phyloP scores from a whole-genome alignment of 371 early-diverging fungal genomes.

The Saksenaea vasiformis region DNA sequence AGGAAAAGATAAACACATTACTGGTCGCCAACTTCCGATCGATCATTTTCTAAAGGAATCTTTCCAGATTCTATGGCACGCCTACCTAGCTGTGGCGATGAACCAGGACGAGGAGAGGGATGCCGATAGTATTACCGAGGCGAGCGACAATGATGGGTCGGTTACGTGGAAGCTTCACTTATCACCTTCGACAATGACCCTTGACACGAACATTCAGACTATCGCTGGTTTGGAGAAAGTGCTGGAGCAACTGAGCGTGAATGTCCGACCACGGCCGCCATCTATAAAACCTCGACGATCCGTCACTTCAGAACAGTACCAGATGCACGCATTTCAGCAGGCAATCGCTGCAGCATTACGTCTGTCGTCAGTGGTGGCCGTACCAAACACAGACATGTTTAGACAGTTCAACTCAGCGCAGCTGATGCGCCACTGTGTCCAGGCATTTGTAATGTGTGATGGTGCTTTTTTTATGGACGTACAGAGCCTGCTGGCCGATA shows the following conservation, averaged over 20 bases:
- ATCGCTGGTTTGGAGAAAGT: constrained; percentile 48
- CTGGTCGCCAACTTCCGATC: constrained; percentile 7
- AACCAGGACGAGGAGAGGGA: constrained; percentile 10
- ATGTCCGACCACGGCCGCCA: constrained; percentile 39
- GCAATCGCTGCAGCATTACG: constrained; percentile 24
- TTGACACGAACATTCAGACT: constrained; percentile 50
- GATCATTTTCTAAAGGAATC: constrained; percentile 24
- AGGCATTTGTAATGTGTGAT: constrained; percentile 42
- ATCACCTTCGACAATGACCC: constrained; percentile 43
- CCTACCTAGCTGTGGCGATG: constrained; percentile 9
- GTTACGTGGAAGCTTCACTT: constrained; percentile 49
- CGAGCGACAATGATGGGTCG: constrained; percentile 17
- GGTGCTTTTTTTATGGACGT: constrained; percentile 39
- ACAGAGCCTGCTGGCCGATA: constrained; percentile 31
- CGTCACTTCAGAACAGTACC: constrained; percentile 16
- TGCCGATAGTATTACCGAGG: constrained; percentile 13
- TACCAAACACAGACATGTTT: constrained; percentile 19
- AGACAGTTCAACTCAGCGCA: constrained; percentile 42
- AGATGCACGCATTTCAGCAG: constrained; percentile 24
- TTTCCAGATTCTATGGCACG: constrained; percentile 18
- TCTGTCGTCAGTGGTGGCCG: constrained; percentile 12
- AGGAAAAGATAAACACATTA: constrained; percentile 10
- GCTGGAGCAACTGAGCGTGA: constrained; percentile 41
- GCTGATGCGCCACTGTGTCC: constrained; percentile 44
- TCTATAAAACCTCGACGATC: constrained; percentile 5